Evolutionary conservation across 257 asterid species (phyloP), one percentile per base, ranked within the genome.

Genomic region (Phtheirospermum japonicum): DNA sequence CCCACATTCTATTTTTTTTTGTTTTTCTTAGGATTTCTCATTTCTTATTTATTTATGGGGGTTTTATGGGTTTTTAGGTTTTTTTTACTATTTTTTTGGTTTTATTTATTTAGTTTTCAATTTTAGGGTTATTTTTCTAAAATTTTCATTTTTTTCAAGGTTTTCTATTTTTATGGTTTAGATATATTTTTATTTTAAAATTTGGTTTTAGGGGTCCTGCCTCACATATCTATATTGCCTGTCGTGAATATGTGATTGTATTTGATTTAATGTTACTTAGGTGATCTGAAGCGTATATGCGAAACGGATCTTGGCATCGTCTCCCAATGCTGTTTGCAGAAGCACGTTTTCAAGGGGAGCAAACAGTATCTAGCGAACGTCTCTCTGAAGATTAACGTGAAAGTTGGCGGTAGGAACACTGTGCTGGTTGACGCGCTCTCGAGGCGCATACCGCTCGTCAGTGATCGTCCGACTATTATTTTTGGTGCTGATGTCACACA

Each of bases 401-500:
- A 92, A 72, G 99, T 87, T 61, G 99, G 99, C 23, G 99, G 99
- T 45, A 80, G 99, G 72, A 92, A 92, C 64, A 89, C 96, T 0
- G 99, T 92, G 50, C 87, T 92, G 57, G 84, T 83, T 37, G 99
- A 92, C 75, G 99, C 99, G 5, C 58, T 89, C 23, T 77, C 89
- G 3, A 75, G 96, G 65, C 94, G 97, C 57, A 89, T 92, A 59
- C 99, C 99, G 34, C 89, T 86, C 7, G 99, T 92, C 51, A 89
- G 91, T 59, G 97, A 92, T 67, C 73, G 79, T 20, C 97, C 99
- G 14, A 92, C 99, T 4, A 92, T 92, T 56, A 92, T 92, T 34
- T 92, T 92, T 66, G 99, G 99, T 56, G 99, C 99, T 64, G 99
- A 92, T 74, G 99, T 92, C 57, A 92, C 99, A 30, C 99, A 92